Percentiles rank a stretch among this genome's conserved stretches.
phyloP scores from a whole-genome alignment of 805 yeast genomes.

The Candida dajiaensis region DNA sequence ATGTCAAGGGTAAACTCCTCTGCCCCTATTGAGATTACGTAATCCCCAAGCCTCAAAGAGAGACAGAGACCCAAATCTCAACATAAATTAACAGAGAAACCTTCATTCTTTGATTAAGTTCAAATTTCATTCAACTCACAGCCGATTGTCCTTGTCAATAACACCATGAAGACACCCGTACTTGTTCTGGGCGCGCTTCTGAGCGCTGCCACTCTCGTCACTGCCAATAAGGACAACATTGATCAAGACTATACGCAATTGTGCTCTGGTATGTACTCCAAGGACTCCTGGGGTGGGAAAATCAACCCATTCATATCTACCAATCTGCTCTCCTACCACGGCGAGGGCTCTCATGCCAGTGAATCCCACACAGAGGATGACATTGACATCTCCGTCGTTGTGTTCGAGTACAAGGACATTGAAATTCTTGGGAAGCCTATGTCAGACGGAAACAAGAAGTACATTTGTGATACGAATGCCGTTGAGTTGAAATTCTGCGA shows the following conservation, averaged over 20 bases:
- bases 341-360: slow-evolving; percentile 11
- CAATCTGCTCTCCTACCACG: slow-evolving; percentile 29
- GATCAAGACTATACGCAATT: slow-evolving; percentile 51
- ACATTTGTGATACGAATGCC: slow-evolving; percentile 72
- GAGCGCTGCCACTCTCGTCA: not conserved
- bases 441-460: slow-evolving; percentile 42
- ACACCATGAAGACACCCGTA: not conserved
- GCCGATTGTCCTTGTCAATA: not conserved
- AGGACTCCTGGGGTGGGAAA: slow-evolving; percentile 82
- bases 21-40: not conserved
- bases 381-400: slow-evolving; percentile 53
- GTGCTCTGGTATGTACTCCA: slow-evolving; percentile 88
- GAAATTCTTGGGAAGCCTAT: slow-evolving; percentile 54
- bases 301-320: slow-evolving; percentile 55
- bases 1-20: no score
- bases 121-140: not conserved
- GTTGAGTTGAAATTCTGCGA: slow-evolving; percentile 52
- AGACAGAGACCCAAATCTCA: no score
- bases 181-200: not conserved
- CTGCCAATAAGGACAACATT: slow-evolving; percentile 42
- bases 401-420: slow-evolving; percentile 81
- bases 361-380: slow-evolving; percentile 26
- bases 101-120: not conserved
- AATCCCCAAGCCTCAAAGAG: not conserved
- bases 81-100: not conserved